These are phyloP conservation scores for Teratosphaeria epicoccoides DNA, from an alignment of 2,329 filamentous ascomycete species.

Conservation along the genomic window DNA sequence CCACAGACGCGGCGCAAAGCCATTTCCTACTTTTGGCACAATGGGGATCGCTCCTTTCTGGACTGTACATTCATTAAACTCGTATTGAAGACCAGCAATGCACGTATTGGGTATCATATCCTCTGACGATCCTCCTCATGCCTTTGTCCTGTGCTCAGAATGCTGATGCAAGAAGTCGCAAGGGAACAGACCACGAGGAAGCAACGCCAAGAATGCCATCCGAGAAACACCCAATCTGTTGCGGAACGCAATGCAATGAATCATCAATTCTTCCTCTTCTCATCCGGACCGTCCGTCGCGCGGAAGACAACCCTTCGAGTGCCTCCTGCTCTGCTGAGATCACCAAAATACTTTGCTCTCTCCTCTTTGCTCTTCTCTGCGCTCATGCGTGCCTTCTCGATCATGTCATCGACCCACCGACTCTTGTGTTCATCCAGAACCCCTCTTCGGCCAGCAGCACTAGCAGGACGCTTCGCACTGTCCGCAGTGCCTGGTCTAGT, in stretches of 20 bases:
- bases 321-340: conserved; percentile 59
- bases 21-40: no score
- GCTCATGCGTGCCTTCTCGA: conserved; percentile 65
- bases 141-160: no score
- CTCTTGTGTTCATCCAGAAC: conserved; percentile 52
- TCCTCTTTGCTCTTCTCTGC: conserved; percentile 28
- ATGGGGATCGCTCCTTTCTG: no score
- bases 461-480: conserved; percentile 11
- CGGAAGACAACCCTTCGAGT: conserved; percentile 62
- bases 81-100: background rate
- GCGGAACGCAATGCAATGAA: background rate
- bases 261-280: background rate
- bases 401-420: conserved; percentile 74
- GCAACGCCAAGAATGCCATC: background rate
- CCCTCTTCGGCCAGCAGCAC: conserved; percentile 9
- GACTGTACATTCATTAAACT: background rate
- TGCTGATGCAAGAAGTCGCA: background rate
- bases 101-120: background rate
- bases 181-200: background rate
- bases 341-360: conserved; percentile 45
- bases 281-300: background rate
- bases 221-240: background rate
- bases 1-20: no score
- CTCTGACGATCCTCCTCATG: background rate
- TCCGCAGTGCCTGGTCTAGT: conserved; percentile 19